Percentiles rank a stretch among this genome's conserved stretches.
Conservation (phyloP, 257 asterid genomes). For the Gentiana macrophylla region DNA sequence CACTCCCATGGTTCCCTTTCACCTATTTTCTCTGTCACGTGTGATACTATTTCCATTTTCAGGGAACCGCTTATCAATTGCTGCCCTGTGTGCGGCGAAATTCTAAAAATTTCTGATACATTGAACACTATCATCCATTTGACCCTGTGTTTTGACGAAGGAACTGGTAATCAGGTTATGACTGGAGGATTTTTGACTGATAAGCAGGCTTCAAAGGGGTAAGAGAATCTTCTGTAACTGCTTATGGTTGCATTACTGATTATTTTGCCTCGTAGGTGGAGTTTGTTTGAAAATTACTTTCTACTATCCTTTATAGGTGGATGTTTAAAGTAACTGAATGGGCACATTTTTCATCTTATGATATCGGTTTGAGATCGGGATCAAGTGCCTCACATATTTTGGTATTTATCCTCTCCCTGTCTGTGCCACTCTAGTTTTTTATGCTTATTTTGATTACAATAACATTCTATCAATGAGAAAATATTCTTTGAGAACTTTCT, state of each 20-base stretch:
- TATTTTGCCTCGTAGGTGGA: constrained; percentile 1
- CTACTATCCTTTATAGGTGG: constrained; percentile 50
- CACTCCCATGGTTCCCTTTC: too few species aligned
- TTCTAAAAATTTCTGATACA: constrained; percentile 66
- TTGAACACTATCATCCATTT: constrained; percentile 75
- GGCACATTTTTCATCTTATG: constrained; percentile 92
- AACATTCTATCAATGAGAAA: too few species aligned
- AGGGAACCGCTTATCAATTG: constrained; percentile 86
- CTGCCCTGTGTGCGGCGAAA: constrained; percentile 96
- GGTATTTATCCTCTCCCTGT: constrained; percentile 34
- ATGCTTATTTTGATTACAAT: too few species aligned
- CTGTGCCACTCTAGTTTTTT: not conserved
- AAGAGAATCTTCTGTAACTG: constrained; percentile 13
- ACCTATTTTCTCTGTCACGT: constrained; percentile 1
- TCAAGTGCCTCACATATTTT: constrained; percentile 84
- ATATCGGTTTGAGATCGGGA: constrained; percentile 94
- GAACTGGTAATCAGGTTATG: constrained; percentile 95
- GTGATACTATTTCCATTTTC: constrained; percentile 15
- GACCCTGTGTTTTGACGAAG: constrained; percentile 97
- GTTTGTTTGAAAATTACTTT: constrained; percentile 14
- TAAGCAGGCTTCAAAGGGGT: constrained; percentile 97
- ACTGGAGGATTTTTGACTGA: constrained; percentile 97
- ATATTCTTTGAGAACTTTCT: too few species aligned
- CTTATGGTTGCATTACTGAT: not conserved
- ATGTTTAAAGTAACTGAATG: constrained; percentile 97